phyloP scores from a whole-genome alignment of 176 grass and related monocot species.

The Aechmea fasciata region DNA sequence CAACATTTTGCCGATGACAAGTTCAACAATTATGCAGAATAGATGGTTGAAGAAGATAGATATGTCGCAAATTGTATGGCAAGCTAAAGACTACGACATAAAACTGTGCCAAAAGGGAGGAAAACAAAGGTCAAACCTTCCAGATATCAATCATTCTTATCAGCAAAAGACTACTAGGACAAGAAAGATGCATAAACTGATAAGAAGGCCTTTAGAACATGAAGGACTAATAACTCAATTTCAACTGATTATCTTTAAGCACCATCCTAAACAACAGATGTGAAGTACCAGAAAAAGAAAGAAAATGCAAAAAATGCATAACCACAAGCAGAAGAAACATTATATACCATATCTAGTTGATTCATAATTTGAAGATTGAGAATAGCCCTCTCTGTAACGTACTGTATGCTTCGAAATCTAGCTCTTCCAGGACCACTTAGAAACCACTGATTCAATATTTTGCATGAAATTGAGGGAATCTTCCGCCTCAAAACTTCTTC shows the following conservation, averaged over 20 bases:
- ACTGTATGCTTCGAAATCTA: slow-evolving; percentile 64
- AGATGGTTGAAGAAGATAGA: too few species aligned
- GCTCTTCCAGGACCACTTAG: slow-evolving; percentile 49
- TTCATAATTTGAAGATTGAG: slow-evolving; percentile 84
- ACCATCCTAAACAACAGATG: not conserved
- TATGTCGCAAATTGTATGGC: too few species aligned
- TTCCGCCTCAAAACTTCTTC: slow-evolving; percentile 87
- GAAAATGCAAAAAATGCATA: slow-evolving; percentile 3
- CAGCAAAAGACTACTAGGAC: not conserved
- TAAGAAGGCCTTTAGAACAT: not conserved
- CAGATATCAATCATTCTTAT: not conserved
- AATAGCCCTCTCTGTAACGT: slow-evolving; percentile 45
- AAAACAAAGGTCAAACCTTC: not conserved
- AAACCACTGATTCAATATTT: slow-evolving; percentile 81
- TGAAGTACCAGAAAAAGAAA: not conserved
- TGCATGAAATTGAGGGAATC: slow-evolving; percentile 62
- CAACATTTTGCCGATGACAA: too few species aligned
- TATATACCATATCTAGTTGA: slow-evolving; percentile 79
- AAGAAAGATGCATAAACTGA: not conserved
- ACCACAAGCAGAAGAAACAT: slow-evolving; percentile 19
- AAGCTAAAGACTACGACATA: too few species aligned
- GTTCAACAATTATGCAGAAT: too few species aligned
- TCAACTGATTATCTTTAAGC: not conserved
- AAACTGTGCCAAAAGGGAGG: not conserved
- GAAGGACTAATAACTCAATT: not conserved